Percentiles rank a stretch among this genome's conserved stretches.
phyloP scores from a whole-genome alignment of 1,139 yeast species.

The Tardiomyces depauwii region DNA sequence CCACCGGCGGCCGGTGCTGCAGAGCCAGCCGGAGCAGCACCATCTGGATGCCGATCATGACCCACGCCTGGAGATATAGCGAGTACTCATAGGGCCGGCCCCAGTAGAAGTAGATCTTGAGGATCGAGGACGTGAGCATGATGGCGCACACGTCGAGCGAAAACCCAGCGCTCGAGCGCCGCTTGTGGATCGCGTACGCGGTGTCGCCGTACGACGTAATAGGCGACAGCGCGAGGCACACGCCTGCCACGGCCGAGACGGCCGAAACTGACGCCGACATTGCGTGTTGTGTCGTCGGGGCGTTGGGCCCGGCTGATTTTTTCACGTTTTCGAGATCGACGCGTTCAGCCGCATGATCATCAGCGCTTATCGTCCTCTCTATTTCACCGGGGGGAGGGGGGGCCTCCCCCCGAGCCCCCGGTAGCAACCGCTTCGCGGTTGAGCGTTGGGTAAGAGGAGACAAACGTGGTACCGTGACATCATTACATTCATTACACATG shows the following conservation, averaged over 20 bases:
- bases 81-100: slow-evolving; percentile 74
- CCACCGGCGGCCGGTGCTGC: slow-evolving; percentile 37
- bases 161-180: slow-evolving; percentile 64
- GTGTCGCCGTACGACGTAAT: slow-evolving; percentile 80
- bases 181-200: slow-evolving; percentile 51
- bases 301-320: no score
- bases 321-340: no score
- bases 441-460: no score
- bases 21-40: slow-evolving; percentile 53
- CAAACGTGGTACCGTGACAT: no score
- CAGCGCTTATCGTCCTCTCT: no score
- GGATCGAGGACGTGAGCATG: slow-evolving; percentile 67
- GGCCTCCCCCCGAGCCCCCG: no score
- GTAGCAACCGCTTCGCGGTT: no score
- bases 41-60: slow-evolving; percentile 68
- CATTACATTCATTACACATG: no score
- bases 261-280: not conserved
- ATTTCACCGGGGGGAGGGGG: no score
- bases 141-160: slow-evolving; percentile 85
- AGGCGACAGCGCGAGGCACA: slow-evolving; percentile 45
- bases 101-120: slow-evolving; percentile 65
- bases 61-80: slow-evolving; percentile 59
- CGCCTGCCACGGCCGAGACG: slow-evolving; percentile 11
- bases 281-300: not conserved
- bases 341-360: no score